These are phyloP conservation scores for Ganoderma resinaceum DNA, from an alignment of 1,284 basidiomycete genomes.

Conservation along the genomic window DNA sequence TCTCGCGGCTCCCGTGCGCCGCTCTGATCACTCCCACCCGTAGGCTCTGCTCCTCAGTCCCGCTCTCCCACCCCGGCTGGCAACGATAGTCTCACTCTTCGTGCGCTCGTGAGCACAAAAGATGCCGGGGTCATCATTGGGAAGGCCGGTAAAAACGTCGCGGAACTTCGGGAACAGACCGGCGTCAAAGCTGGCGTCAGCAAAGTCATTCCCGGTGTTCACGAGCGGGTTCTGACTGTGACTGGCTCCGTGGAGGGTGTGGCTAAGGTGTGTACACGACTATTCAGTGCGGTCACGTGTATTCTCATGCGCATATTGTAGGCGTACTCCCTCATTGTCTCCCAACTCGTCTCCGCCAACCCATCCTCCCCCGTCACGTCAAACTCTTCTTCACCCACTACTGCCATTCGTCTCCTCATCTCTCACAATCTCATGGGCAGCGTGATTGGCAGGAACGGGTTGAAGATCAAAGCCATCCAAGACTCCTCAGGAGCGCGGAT, in stretches of 20 bases:
- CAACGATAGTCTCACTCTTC: constrained; percentile 78
- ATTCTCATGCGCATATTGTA: constrained; percentile 41
- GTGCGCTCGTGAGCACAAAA: constrained; percentile 94
- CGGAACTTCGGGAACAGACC: constrained; percentile 92
- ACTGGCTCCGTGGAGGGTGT: constrained; percentile 91
- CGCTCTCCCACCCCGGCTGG: constrained; percentile 69
- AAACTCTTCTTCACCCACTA: constrained; percentile 71
- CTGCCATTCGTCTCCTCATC: constrained; percentile 94
- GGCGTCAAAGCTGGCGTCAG: constrained; percentile 98
- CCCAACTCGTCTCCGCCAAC: constrained; percentile 85
- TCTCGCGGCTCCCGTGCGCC: constrained; percentile 21
- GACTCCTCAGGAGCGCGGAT: constrained; percentile 96
- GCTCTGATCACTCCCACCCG: constrained; percentile 12
- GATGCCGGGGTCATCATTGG: constrained; percentile 98
- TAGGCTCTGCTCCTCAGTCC: constrained; percentile 59
- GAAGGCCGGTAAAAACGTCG: constrained; percentile 96
- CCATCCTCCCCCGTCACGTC: constrained; percentile 70
- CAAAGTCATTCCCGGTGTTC: constrained; percentile 97
- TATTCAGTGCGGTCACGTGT: constrained; percentile 13
- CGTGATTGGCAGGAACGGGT: constrained; percentile 95
- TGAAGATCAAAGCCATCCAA: constrained; percentile 99
- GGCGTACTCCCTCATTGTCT: constrained; percentile 96
- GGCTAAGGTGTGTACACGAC: constrained; percentile 71
- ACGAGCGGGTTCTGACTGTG: constrained; percentile 96
- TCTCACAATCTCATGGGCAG: constrained; percentile 99